phyloP scores from a whole-genome alignment of 225 moss, liverwort and hornwort species.

The Marchantia polymorpha region DNA sequence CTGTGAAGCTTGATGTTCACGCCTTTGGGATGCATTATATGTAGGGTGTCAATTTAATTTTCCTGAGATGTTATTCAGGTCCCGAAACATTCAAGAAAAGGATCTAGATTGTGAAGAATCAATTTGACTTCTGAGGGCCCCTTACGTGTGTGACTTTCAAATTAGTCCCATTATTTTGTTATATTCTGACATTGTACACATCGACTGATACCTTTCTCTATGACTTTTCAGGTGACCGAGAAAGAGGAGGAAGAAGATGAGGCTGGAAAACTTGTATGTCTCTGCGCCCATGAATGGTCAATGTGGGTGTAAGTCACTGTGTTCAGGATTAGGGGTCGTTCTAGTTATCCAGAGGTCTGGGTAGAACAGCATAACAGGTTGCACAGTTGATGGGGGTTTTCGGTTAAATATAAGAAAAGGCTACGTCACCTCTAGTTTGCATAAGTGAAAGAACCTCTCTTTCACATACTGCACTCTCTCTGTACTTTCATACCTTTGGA shows the following conservation, averaged over 20 bases:
- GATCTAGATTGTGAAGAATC: neutral
- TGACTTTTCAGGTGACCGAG: constrained; percentile 48
- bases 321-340: constrained; percentile 20
- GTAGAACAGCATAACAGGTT: neutral
- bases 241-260: constrained; percentile 54
- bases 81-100: no score
- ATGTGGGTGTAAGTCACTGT: constrained; percentile 35
- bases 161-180: neutral
- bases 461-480: neutral
- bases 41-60: neutral
- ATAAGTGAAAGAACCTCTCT: neutral
- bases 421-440: neutral
- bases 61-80: neutral
- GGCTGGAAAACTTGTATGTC: constrained; percentile 75
- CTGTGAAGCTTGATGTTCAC: neutral
- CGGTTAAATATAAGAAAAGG: neutral
- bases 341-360: neutral
- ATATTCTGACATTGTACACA: neutral
- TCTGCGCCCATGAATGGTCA: constrained; percentile 34
- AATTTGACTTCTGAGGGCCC: neutral
- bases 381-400: neutral
- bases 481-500: no score
- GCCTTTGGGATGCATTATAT: neutral
- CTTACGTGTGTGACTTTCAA: neutral
- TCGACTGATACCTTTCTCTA: neutral